phyloP scores from a whole-genome alignment of 1,284 basidiomycete species.

The Puccinia polysora region DNA sequence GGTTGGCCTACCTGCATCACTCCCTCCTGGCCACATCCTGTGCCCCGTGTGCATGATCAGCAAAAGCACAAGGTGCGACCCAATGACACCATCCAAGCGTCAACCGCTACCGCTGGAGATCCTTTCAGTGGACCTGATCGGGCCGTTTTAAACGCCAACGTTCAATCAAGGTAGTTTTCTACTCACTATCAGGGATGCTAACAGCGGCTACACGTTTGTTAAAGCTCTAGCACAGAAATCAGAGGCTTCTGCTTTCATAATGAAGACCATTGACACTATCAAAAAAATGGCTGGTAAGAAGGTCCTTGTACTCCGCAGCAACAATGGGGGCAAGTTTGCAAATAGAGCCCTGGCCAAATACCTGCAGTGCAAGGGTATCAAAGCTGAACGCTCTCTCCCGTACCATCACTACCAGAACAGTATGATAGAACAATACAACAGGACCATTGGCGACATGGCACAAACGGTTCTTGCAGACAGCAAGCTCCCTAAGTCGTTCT shows the following conservation, averaged over 20 bases:
- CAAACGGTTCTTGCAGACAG: background rate
- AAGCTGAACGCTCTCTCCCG: background rate
- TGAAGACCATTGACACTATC: background rate
- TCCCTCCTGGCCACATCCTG: too few species aligned
- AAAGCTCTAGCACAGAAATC: background rate
- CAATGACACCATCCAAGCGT: too few species aligned
- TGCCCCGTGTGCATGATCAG: too few species aligned
- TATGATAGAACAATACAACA: background rate
- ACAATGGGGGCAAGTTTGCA: background rate
- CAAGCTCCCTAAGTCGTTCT: background rate
- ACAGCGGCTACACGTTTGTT: background rate
- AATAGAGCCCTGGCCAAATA: background rate
- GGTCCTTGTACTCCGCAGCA: background rate
- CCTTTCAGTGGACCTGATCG: background rate
- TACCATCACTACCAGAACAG: slow-evolving; percentile 12
- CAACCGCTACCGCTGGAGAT: too few species aligned
- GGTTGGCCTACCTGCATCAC: too few species aligned
- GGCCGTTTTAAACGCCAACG: background rate
- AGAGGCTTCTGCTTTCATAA: background rate
- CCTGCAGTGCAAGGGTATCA: background rate
- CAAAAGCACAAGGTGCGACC: too few species aligned
- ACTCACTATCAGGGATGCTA: background rate
- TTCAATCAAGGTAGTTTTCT: background rate
- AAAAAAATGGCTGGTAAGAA: background rate
- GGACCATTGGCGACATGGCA: background rate